Percentiles rank a stretch among this genome's conserved stretches.
These are phyloP conservation scores for Aureobasidium sp. DNA, from an alignment of 2,329 filamentous ascomycete genomes.

Conservation along the genomic window DNA sequence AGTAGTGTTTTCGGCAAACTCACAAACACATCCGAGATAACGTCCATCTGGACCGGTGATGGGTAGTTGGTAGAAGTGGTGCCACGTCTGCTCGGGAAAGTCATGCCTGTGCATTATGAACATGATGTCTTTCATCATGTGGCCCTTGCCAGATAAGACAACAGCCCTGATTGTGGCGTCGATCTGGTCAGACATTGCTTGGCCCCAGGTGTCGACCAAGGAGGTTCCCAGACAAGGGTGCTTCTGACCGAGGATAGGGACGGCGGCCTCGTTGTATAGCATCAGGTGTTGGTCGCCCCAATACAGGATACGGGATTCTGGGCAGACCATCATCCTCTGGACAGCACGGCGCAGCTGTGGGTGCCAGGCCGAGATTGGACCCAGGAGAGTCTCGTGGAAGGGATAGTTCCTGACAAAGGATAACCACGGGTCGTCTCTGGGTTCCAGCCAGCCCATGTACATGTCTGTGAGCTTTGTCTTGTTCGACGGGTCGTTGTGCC, in stretches of 20 bases:
- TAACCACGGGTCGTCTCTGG: slow-evolving; percentile 7
- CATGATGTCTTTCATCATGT: not conserved
- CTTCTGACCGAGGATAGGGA: slow-evolving; percentile 26
- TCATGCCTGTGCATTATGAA: slow-evolving; percentile 16
- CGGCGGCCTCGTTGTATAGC: slow-evolving; percentile 32
- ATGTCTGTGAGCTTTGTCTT: not conserved
- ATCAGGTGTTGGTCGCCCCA: slow-evolving; percentile 28
- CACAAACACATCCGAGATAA: slow-evolving; percentile 15
- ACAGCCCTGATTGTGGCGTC: not conserved
- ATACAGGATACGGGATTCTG: slow-evolving; percentile 25
- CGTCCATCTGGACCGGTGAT: slow-evolving; percentile 18
- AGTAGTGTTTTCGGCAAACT: slow-evolving; percentile 12
- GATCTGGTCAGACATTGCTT: not conserved
- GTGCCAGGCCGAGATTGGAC: slow-evolving; percentile 25
- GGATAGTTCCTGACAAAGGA: slow-evolving; percentile 22
- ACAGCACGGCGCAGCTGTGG: slow-evolving; percentile 21
- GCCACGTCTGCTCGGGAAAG: slow-evolving; percentile 26
- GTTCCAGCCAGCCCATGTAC: slow-evolving; percentile 4
- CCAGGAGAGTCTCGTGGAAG: slow-evolving; percentile 25
- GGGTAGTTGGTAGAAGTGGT: slow-evolving; percentile 25
- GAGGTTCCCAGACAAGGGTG: slow-evolving; percentile 22
- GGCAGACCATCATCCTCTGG: slow-evolving; percentile 26
- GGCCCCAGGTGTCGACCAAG: slow-evolving; percentile 9
- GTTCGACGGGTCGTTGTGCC: not conserved
- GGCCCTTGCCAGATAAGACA: not conserved